Evolutionary conservation across 2,329 filamentous ascomycete species (phyloP), one percentile per base, ranked within the genome.

Genomic region (Trichoderma sp.): DNA sequence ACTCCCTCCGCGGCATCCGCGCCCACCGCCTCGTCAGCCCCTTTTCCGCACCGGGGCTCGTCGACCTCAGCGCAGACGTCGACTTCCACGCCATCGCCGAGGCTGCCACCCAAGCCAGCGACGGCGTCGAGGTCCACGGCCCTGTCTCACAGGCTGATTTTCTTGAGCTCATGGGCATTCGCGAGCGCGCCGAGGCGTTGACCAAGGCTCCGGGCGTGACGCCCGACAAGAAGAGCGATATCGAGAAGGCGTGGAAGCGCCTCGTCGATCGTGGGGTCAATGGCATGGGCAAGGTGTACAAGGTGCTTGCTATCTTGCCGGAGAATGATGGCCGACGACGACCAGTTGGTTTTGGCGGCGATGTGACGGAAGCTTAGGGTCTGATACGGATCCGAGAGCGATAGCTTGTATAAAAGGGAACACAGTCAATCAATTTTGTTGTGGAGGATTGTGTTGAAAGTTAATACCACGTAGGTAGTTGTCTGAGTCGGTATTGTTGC

Each of bases 241-340:
- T 97, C 39, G 87, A 92, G 69, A 85, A 81, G 68, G 89, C 90
- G 0, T 96, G 92, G 86, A 89, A 86, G 78, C 83, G 95, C 67
- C 79, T 99, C 59, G 86, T 97, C n/a, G 93, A 97, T 75, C 83
- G 87, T 48, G 89, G 91, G 0, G 90, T 88, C 1, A 88, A 86
- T 59, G 94, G 93, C 0, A 99, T 99, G 95, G 95, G 95, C 0
- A 93, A 89, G 79, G 81, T 97, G 24, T 99, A 99, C 76, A 97
- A 98, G 79, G 93, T 88, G 26, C 83, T 99, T 83, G 91, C 93
- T 14, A 92, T 99, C 71, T 74, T 98, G 72, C 95, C 95, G 0
- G 90, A 93, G 76, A 91, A 90, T 68, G 84, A 83, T 43, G 89
- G 90, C 1, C 83, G 81, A 67, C 86, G 93, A 71, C 84, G 89